Evolutionary conservation across 768 basidiomycete genomes (phyloP), one percentile per base, ranked within the genome.

Genomic region (Pleurotus sapidus): DNA sequence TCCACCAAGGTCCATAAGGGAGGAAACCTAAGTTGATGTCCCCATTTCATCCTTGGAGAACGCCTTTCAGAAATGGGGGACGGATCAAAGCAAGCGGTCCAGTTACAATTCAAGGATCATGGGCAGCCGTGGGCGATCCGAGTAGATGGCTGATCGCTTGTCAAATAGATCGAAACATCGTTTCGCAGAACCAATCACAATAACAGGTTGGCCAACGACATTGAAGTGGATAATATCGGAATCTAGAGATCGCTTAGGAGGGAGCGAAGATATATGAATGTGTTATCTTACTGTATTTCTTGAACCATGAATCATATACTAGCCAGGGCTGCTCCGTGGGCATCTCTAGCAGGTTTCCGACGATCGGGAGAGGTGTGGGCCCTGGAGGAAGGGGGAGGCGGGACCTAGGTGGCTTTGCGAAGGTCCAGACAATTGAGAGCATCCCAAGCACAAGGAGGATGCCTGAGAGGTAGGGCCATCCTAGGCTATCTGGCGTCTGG

Each of bases 1-100:
- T 74, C 80, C 80, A 80, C 38, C 54, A 47, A 30, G 70, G 63
- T 17, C 75, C 74, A 48, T 80, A 80, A 2, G 68, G 70, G 69
- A 78, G 71, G 42, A 73, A 63, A 14, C 51, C 51, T 5, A 56
- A 46, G 23, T 56, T 56, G 46, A 56, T 46, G 15, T 56, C 25
- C n/a, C 55, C 55, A 56, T 45, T 47, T 47, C 55, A 56, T 47
- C 12, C 55, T 56, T 12, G 24, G 17, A 14, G 34, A 17, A 27
- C 9, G 15, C 23, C 7, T 34, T 34, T 34, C 30, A 34, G 30
- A 11, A 14, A 27, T 23, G 17, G 25, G n/a, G 11, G 50, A n/a
- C 15, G 15, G 23, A 49, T n/a, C 18, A n/a, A 30, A 30, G 17
- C 3, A 11, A 34, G 11, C 8, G 30, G 11, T n/a, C 12, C 3